phyloP scores from a whole-genome alignment of 2,329 filamentous ascomycete species.

The Blastomyces gilchristii region DNA sequence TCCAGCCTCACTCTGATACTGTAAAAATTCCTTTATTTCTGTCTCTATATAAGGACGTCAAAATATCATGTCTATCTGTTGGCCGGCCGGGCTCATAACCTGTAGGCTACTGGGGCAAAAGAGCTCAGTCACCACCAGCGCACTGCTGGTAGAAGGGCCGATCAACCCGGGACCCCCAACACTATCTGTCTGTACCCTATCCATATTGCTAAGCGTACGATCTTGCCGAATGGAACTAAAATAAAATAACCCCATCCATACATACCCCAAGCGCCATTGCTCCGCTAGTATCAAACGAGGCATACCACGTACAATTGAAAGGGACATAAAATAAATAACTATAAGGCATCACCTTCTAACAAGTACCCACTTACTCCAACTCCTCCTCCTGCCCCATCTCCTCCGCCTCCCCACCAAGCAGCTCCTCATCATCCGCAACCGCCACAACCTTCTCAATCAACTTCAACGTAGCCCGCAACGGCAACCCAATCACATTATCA shows the following conservation, averaged over 20 bases:
- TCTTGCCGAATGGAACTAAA: background rate
- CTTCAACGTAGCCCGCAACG: constrained; percentile 64
- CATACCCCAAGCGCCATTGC: constrained; percentile 2
- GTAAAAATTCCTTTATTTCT: background rate
- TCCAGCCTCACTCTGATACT: background rate
- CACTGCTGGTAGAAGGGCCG: too few relatives aligned
- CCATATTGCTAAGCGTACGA: background rate
- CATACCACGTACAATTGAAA: background rate
- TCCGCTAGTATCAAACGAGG: background rate
- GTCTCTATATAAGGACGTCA: background rate
- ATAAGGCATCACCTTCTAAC: background rate
- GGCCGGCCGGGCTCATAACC: too few relatives aligned
- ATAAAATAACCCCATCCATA: background rate
- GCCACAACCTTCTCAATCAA: constrained; percentile 83
- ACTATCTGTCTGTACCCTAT: background rate
- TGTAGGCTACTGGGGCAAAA: too few relatives aligned
- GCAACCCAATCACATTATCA: constrained; percentile 90
- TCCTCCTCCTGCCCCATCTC: constrained; percentile 35
- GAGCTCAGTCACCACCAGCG: too few relatives aligned
- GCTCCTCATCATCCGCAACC: constrained; percentile 57
- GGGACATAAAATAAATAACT: background rate
- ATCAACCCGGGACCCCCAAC: too few relatives aligned
- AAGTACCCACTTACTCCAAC: background rate
- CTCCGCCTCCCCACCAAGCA: constrained; percentile 32
- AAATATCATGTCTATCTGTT: constrained; percentile 4